Conservation (phyloP, 1,284 basidiomycete species). For the Agroathelia rolfsii region DNA sequence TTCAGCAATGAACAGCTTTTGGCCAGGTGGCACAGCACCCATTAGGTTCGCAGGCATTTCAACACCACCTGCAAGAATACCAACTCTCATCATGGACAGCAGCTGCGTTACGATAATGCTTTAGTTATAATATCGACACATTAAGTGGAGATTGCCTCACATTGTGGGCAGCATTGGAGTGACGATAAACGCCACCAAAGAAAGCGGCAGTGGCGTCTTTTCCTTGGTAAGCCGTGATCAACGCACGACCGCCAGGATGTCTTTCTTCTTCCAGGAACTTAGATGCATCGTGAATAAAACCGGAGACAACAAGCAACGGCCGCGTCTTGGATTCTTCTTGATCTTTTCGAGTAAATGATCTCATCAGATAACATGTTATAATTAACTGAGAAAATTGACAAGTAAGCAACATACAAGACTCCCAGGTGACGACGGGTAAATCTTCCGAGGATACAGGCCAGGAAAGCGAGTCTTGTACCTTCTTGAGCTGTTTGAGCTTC, state of each 20-base stretch:
- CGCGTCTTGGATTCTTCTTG: conserved; percentile 69
- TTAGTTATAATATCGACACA: conserved; percentile 14
- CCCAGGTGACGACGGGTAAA: conserved; percentile 79
- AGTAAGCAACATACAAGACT: conserved; percentile 59
- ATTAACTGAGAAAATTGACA: no score
- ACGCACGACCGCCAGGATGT: conserved; percentile 78
- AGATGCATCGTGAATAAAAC: conserved; percentile 86
- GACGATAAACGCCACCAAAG: conserved; percentile 65
- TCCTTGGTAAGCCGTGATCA: conserved; percentile 59
- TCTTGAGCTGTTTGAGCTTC: conserved; percentile 77
- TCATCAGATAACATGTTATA: conserved; percentile 7
- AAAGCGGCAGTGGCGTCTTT: conserved; percentile 78
- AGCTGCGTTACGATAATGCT: conserved; percentile 27
- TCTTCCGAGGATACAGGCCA: conserved; percentile 78
- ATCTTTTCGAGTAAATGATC: conserved; percentile 31
- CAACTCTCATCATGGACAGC: conserved; percentile 86
- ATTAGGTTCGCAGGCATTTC: conserved; percentile 33
- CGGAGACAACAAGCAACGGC: conserved; percentile 73
- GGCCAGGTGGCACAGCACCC: conserved; percentile 27
- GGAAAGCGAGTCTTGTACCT: conserved; percentile 56
- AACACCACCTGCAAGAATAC: conserved; percentile 73
- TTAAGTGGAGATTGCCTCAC: conserved; percentile 27
- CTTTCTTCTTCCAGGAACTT: conserved; percentile 82
- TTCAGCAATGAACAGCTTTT: conserved; percentile 22
- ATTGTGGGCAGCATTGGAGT: conserved; percentile 74